Evolutionary conservation across 371 early-diverging fungal species (phyloP), one percentile per base, ranked within the genome.

Genomic region (Mucor irregularis): DNA sequence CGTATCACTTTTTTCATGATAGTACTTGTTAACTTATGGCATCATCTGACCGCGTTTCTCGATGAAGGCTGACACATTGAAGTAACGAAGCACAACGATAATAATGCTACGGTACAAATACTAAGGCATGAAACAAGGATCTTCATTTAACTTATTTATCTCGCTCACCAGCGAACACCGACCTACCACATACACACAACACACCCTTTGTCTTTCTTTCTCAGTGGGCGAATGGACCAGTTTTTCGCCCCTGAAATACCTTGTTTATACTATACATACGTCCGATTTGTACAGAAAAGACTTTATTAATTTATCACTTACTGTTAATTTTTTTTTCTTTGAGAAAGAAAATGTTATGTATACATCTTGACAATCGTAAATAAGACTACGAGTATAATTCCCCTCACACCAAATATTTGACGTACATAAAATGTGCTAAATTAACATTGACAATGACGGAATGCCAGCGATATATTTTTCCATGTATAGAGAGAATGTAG

Each of bases 241-340:
- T n/a, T n/a, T n/a, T n/a, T 17, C 9, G 19, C 19, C 19, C 19
- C 39, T 39, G n/a, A 37, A 37, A 37, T 13, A 16, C 16, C 42
- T 42, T 42, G 42, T 24, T 24, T 42, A 42, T 39, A 39, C 39
- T 39, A 39, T 39, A 39, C 39, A 25, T 42, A 42, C 42, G 42
- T 42, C 21, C 21, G 13, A 13, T 24, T 9, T 5, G 24, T 24
- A 24, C 42, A 24, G 6, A 39, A 39, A 39, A 39, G 39, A 39
- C 39, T 39, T 39, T 17, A 39, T 39, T 39, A 39, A 39, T 39
- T 39, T 17, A 17, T 39, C 6, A 8, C 39, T 10, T 21, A 21
- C 8, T 11, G n/a, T 10, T 34, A 14, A 34, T 10, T 21, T 22
- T 39, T 22, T 17, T 19, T 21, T 7, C 17, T 17, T 21, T 17